Evolutionary conservation across 306 rosid genomes (phyloP), one percentile per base, ranked within the genome.

Genomic region (Glycine tomentella): DNA sequence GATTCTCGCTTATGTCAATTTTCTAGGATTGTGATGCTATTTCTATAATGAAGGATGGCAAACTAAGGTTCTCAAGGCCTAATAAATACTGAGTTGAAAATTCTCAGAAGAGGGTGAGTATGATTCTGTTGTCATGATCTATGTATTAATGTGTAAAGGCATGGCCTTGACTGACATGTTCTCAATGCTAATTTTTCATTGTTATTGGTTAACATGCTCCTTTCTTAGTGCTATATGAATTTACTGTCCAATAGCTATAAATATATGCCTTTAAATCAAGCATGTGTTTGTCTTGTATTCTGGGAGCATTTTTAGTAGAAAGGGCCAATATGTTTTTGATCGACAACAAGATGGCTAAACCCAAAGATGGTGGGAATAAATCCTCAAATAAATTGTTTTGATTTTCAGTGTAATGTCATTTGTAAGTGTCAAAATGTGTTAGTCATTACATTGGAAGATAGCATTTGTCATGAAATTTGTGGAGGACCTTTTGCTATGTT

Each of bases 321-420:
- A 6, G 63, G 53, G 16, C 51, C 34, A 52, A 7, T 77, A 42
- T 81, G 55, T 7, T 34, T 76, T 42, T 34, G 40, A 44, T 76
- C 45, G 15, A 56, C 56, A 76, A 77, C 44, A 16, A 77, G 31
- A 72, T 55, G 51, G 9, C 56, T 69, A 63, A 81, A 38, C 42
- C 42, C n/a, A 63, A 74, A 48, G 49, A 33, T 62, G 65, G 68
- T 50, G 79, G 84, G 44, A 74, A 68, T 69, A 71, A 57, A 71
- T 76, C 51, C 31, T 55, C n/a, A 40, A 52, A 73, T 55, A 15
- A 48, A 55, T 15, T 34, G 14, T 81, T 74, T 59, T 71, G 72
- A 31, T n/a, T 40, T 70, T 62, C 57, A 31, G 9, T 53, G 52
- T 72, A 36, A 53, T 38, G 8, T 12, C 45, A 44, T 38, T 57